Base-by-base conservation (phyloP, 768 basidiomycete genomes). In the Mycena sanguinolenta region DNA sequence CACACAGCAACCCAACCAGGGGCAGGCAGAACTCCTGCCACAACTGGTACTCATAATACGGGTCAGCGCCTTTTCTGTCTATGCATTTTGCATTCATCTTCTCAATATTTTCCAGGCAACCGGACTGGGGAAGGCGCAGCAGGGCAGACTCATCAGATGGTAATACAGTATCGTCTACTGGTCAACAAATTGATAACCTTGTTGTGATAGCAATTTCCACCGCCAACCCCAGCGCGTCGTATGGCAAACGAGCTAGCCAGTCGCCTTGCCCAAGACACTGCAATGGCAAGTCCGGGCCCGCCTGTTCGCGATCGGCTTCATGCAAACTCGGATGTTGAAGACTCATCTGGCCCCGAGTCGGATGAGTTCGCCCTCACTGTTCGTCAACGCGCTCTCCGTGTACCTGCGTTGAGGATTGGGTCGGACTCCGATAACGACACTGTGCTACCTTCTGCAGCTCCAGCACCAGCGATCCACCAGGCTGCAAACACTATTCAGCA, bases 111-210 rank as follows among this genome's bases (percentile, higher is more conserved):
- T 23, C 16, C 50, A 52, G 50, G 50, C 50, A 23, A 52, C 25
- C 50, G 10, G 50, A 52, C 50, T 52, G 50, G 50, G 50, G 25
- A 52, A 52, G 50, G 50, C 10, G 50, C 50, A 52, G 50, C 50
- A 52, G 50, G 50, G 50, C 10, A 13, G 25, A 28, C 25, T 52
- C 50, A 52, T 52, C 25, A 52, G n/a, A 57, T 57, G 55, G 55
- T 38, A 57, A 57, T 57, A 57, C 55, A 57, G 55, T 57, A 21
- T 57, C 55, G 38, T 57, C 34, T 57, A 57, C 55, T 57, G 55
- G 25, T 57, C 55, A 57, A 57, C 55, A 57, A 57, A 13, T n/a
- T 57, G 55, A 57, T 57, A 57, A 57, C 34, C 55, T 57, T 57
- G 55, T 57, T 57, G 32, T 36, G 8, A 57, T 57, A 57, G 55